Conservation (phyloP, 2,329 filamentous ascomycete genomes). For the Hortaea sp. region DNA sequence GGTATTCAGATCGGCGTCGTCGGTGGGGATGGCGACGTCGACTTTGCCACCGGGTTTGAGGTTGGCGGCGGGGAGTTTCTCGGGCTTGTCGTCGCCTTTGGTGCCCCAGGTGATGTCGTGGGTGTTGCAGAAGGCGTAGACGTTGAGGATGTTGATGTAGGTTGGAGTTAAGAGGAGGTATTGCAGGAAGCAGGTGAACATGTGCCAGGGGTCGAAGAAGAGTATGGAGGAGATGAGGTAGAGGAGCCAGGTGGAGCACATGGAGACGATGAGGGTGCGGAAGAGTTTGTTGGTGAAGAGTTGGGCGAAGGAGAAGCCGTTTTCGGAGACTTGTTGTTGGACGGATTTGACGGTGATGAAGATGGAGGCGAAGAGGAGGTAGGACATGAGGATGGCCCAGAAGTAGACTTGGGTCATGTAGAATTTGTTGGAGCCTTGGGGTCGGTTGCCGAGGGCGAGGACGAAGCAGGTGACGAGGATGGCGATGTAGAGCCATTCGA, state of each 20-base stretch:
- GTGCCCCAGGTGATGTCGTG: conserved; percentile 98
- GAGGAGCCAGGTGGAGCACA: conserved; percentile 84
- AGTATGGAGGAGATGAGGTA: conserved; percentile 86
- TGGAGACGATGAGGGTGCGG: conserved; percentile 84
- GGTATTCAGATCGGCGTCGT: conserved; percentile 88
- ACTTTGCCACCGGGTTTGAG: conserved; percentile 93
- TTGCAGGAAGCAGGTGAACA: conserved; percentile 88
- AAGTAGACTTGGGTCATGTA: conserved; percentile 99
- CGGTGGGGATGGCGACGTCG: conserved; percentile 73
- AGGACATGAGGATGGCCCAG: conserved; percentile 93
- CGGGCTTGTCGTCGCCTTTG: conserved; percentile 92
- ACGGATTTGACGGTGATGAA: conserved; percentile 89
- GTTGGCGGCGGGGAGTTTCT: conserved; percentile 78
- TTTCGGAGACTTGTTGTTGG: conserved; percentile 52
- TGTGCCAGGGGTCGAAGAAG: conserved; percentile 98
- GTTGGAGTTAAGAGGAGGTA: conserved; percentile 92
- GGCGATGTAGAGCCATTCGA: conserved; percentile 92
- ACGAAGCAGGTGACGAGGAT: conserved; percentile 93
- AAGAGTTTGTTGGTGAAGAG: conserved; percentile 84
- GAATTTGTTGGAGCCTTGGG: conserved; percentile 82
- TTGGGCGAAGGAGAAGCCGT: conserved; percentile 57
- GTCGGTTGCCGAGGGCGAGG: conserved; percentile 84
- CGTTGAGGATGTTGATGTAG: conserved; percentile 97
- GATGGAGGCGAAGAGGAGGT: conserved; percentile 87
- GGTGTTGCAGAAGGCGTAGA: conserved; percentile 97